Conservation (phyloP, 1,284 basidiomycete species). For the Tilletia walkeri region DNA sequence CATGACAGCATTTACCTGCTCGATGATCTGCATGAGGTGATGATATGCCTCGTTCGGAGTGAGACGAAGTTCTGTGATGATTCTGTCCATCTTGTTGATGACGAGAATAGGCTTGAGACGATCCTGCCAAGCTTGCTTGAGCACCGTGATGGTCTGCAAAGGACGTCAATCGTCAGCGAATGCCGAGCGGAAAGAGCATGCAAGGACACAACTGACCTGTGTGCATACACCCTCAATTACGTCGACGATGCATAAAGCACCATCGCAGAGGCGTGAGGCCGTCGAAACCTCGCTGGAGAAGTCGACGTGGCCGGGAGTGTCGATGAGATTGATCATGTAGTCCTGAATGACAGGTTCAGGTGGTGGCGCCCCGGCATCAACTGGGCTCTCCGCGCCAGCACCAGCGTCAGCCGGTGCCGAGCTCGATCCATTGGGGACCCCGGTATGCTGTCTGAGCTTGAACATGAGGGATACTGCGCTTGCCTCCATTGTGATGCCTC, state of each 20-base stretch:
- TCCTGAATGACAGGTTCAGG: constrained; percentile 52
- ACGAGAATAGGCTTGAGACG: constrained; percentile 85
- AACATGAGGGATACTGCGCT: constrained; percentile 67
- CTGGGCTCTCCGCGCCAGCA: background rate
- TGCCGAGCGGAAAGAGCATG: background rate
- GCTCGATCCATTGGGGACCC: constrained; percentile 24
- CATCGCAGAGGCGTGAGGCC: constrained; percentile 88
- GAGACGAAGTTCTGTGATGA: constrained; percentile 89
- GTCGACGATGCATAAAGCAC: constrained; percentile 93
- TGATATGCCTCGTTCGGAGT: constrained; percentile 90
- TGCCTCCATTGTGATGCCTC: constrained; percentile 98
- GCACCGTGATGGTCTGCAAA: constrained; percentile 77
- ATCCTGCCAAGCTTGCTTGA: constrained; percentile 92
- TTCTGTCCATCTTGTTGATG: constrained; percentile 94
- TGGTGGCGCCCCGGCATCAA: background rate
- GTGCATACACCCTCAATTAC: constrained; percentile 98
- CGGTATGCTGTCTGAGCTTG: constrained; percentile 42
- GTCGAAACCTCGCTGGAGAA: constrained; percentile 96
- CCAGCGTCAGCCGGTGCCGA: constrained; percentile 22
- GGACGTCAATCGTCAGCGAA: background rate
- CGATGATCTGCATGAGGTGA: constrained; percentile 86
- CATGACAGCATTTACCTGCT: constrained; percentile 98
- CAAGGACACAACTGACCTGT: constrained; percentile 58
- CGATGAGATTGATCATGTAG: constrained; percentile 91
- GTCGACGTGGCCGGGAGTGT: constrained; percentile 98